Evolutionary conservation across 2,329 filamentous ascomycete species (phyloP).

Genomic region (Incumbomyces delicatus): DNA sequence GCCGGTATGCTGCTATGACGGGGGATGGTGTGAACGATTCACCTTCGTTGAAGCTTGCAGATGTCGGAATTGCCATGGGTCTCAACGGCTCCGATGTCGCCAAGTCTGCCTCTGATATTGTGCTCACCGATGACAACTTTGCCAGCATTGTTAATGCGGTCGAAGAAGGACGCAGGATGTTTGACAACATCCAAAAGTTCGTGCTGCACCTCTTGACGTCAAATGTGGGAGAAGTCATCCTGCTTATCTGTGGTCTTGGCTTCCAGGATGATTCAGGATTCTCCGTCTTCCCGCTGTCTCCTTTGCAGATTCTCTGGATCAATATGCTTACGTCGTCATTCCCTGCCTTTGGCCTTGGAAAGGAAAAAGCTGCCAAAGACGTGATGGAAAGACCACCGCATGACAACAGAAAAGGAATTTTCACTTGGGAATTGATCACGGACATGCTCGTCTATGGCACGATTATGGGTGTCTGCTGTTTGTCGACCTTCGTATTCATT

Average conservation of each 20-base stretch:
- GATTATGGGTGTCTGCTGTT: conserved; percentile 41
- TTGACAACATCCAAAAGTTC: conserved; percentile 78
- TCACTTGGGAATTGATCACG: conserved; percentile 43
- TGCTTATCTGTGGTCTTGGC: conserved; percentile 48
- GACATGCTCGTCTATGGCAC: conserved; percentile 47
- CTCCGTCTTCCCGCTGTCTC: conserved; percentile 50
- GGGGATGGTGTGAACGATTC: conserved; percentile 84
- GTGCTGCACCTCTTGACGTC: conserved; percentile 47
- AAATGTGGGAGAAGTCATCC: conserved; percentile 49
- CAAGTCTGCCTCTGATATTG: conserved; percentile 60
- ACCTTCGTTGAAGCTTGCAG: conserved; percentile 67
- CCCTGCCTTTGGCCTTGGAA: conserved; percentile 51
- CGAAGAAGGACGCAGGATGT: conserved; percentile 73
- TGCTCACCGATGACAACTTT: conserved; percentile 70
- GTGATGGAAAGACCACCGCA: conserved; percentile 48
- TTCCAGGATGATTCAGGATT: conserved; percentile 45
- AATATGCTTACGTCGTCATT: conserved; percentile 53
- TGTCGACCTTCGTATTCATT: conserved; percentile 43
- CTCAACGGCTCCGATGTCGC: conserved; percentile 72
- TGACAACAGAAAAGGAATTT: conserved; percentile 40
- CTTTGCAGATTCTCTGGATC: conserved; percentile 53
- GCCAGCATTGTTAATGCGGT: conserved; percentile 76
- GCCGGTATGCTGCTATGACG: conserved; percentile 74
- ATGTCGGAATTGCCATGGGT: conserved; percentile 89
- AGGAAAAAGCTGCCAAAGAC: conserved; percentile 45